These are phyloP conservation scores for Effrenium voratum DNA, from an alignment of 73 alveolate genomes.

Conservation along the genomic window DNA sequence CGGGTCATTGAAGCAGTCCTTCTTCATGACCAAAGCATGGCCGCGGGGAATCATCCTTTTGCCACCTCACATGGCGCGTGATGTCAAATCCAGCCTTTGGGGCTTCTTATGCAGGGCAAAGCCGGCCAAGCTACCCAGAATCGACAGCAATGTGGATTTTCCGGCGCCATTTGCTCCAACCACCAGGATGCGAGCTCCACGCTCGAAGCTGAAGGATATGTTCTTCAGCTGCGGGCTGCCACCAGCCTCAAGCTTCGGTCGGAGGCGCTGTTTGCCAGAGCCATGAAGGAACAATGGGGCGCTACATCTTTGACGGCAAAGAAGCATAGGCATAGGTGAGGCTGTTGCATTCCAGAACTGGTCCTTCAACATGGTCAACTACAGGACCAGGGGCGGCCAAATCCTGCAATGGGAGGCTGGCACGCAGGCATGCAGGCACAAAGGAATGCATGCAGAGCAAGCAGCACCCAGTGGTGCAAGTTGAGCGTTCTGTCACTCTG, in stretches of 20 bases:
- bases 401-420: constrained; percentile 34
- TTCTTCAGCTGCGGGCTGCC: constrained; percentile 85
- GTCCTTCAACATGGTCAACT: constrained; percentile 50
- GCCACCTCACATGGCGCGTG: constrained; percentile 38
- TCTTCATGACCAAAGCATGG: constrained; percentile 66
- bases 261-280: no score
- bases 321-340: constrained; percentile 68
- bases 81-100: neutral
- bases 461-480: no score
- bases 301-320: no score
- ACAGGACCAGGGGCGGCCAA: constrained; percentile 42
- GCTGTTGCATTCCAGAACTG: constrained; percentile 54
- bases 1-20: constrained; percentile 73
- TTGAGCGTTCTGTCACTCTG: no score
- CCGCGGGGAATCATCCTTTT: constrained; percentile 79
- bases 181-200: constrained; percentile 90
- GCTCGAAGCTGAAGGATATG: constrained; percentile 64
- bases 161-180: constrained; percentile 93
- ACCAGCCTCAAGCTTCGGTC: no score
- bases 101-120: neutral
- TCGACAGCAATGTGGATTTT: constrained; percentile 81
- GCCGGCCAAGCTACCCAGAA: constrained; percentile 37
- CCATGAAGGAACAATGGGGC: no score
- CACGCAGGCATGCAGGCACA: no score
- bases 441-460: no score